These are phyloP conservation scores for Beauveria pseudobassiana DNA, from an alignment of 2,329 filamentous ascomycete genomes.

Conservation along the genomic window DNA sequence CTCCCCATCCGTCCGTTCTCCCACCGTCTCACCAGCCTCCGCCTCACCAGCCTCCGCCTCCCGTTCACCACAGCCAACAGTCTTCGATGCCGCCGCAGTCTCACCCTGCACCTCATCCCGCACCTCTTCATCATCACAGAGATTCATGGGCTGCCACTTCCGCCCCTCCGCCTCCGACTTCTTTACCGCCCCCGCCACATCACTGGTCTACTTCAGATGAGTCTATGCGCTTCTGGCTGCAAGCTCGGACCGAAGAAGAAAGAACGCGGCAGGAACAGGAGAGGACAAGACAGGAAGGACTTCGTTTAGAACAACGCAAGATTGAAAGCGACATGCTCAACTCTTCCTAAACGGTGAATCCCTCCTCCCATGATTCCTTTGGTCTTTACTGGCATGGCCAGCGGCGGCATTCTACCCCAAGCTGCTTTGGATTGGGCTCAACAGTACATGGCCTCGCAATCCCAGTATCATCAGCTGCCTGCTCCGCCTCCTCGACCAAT, in stretches of 20 bases:
- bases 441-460: slow-evolving; percentile 50
- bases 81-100: slow-evolving; percentile 19
- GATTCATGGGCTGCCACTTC: slow-evolving; percentile 24
- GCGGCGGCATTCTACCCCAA: slow-evolving; percentile 51
- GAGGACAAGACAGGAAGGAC: slow-evolving; percentile 54
- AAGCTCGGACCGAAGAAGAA: slow-evolving; percentile 67
- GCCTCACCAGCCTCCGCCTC: slow-evolving; percentile 10
- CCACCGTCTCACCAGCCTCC: slow-evolving; percentile 6
- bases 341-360: slow-evolving; percentile 61
- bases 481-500: slow-evolving; percentile 34
- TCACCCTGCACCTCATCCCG: slow-evolving; percentile 18
- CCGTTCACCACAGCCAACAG: slow-evolving; percentile 14
- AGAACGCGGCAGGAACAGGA: slow-evolving; percentile 68
- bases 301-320: slow-evolving; percentile 64
- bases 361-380: slow-evolving; percentile 68
- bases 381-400: slow-evolving; percentile 64
- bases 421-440: slow-evolving; percentile 61
- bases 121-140: slow-evolving; percentile 23
- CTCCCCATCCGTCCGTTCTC: slow-evolving; percentile 1
- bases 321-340: slow-evolving; percentile 67
- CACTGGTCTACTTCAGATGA: slow-evolving; percentile 64
- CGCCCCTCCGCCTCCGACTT: slow-evolving; percentile 36
- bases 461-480: slow-evolving; percentile 43
- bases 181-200: slow-evolving; percentile 55
- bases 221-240: slow-evolving; percentile 63